Percentiles rank a stretch among this genome's conserved stretches.
Evolutionary conservation across 306 rosid species (phyloP).

Genomic region (Cucumis melo): DNA sequence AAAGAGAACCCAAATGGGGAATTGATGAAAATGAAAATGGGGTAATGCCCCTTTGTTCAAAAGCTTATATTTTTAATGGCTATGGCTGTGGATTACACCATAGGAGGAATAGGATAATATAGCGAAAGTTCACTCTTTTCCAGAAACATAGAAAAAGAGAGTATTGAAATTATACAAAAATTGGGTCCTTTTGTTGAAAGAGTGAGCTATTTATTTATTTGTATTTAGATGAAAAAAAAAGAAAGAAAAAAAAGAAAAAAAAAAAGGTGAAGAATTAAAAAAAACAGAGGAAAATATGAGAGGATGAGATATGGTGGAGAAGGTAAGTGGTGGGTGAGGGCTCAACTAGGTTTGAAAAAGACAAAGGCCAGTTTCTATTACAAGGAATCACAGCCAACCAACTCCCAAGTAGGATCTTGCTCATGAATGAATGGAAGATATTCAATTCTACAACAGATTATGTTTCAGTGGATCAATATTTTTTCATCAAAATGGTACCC

Average conservation of each 20-base stretch:
- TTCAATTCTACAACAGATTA: constrained; percentile 35
- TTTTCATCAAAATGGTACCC: no score
- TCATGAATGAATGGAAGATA: constrained; percentile 46
- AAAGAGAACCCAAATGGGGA: constrained; percentile 5
- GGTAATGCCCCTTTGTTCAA: not conserved
- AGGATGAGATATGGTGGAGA: constrained; percentile 27
- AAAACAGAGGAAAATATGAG: not conserved
- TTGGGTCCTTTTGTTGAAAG: not conserved
- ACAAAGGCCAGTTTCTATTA: constrained; percentile 16
- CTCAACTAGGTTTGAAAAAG: constrained; percentile 39
- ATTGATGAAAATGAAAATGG: constrained; percentile 7
- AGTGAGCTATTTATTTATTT: no score
- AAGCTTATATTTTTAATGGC: not conserved
- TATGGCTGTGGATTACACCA: not conserved
- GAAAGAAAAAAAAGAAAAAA: not conserved
- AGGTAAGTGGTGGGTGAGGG: constrained; percentile 46
- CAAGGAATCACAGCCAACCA: not conserved
- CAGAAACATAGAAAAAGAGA: not conserved
- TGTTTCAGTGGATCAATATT: constrained; percentile 35
- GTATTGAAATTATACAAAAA: not conserved
- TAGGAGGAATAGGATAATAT: not conserved
- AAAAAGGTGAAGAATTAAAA: not conserved
- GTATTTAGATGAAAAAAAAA: no score
- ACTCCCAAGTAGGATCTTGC: constrained; percentile 1
- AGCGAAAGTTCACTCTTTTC: not conserved